Evolutionary conservation across 2,329 filamentous ascomycete genomes (phyloP), one percentile per base, ranked within the genome.

Genomic region (Passalora sequoiae): DNA sequence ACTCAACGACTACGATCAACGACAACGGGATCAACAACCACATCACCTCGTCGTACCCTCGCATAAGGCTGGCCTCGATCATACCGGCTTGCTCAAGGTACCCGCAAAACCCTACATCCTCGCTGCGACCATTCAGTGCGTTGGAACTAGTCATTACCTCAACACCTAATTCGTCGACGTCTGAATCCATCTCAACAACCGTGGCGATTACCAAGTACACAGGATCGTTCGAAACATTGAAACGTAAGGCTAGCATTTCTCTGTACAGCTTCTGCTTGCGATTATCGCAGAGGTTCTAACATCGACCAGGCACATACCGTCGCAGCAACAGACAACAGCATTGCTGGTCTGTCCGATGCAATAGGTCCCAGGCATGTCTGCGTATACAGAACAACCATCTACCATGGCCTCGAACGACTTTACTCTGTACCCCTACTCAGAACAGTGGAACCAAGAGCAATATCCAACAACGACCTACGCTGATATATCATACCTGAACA

Each of bases 381-480:
- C 59, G 13, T 62, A 49, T 44, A 52, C 59, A 44, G 55, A 61
- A 27, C 60, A 58, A 38, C 50, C 49, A 31, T 43, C 55, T 21
- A 54, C 49, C 25, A 59, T 61, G 53, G 50, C 53, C 7, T 50
- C 53, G 29, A 53, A 56, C 49, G 62, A 64, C 47, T 62, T 64
- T 54, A 55, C 57, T 9, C 54, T 63, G 32, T 62, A 60, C 46
- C 53, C 60, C 20, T 62, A 54, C 44, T 42, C 51, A 33, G 59
- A 60, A 19, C 40, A 38, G 28, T 64, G 61, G 60, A 56, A 53
- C 37, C 47, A 53, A 25, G 54, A 61, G 15, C 56, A 57, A 22
- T 48, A 59, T 3, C 52, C 56, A 5, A 46, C 49, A 4, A 49
- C 51, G 8, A 48, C 53, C 7, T 61, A 56, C 49, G 39, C 45